Base-by-base conservation (phyloP, 352 stramenopile species). In the Stramenopiles sp. region DNA sequence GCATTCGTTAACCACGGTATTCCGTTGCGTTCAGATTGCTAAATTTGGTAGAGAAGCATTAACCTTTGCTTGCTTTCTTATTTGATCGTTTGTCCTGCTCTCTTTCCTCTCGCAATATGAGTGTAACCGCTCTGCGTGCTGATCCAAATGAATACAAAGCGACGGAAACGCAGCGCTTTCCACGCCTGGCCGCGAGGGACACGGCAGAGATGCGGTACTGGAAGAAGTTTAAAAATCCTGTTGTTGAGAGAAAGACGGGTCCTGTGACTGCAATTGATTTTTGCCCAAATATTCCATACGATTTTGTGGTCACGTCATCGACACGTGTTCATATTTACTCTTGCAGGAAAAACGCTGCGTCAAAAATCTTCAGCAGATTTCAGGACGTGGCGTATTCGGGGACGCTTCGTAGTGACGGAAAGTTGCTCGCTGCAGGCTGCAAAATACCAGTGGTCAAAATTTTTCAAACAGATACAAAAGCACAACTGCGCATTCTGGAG, bases 291-390 rank as follows among this genome's bases (percentile, higher is more conserved):
- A 84, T 88, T 81, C 90, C 90, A 80, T 87, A 93, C 83, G 88
- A 93, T 83, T 86, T 95, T 83, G 90, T 90, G n/a, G 87, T 93
- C 82, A 93, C 90, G 30, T 92, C 89, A 25, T 94, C 90, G 55
- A 93, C 90, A 39, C 89, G 90, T 80, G 92, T 94, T 81, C 89
- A 93, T 81, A 83, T 94, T 30, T 93, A 93, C 86, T 93, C 87
- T 85, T 92, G 88, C 33, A 87, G 82, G 29, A 92, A 87, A 33
- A 92, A 92, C 80, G 87, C 92, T 82, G 90, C 93, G 84, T 88
- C 88, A 83, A 93, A 93, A 87, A 93, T 88, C n/a, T 93, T 93
- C 82, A 93, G 89, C 32, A 90, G 90, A 81, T 94, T 94, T 86
- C 89, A 90, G 27, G 83, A 84, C 30, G 80, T 85, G 31, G 84